Percentiles rank a stretch among this genome's conserved stretches.
phyloP scores from a whole-genome alignment of 2,329 filamentous ascomycete genomes.

The Apiospora malaysiana region DNA sequence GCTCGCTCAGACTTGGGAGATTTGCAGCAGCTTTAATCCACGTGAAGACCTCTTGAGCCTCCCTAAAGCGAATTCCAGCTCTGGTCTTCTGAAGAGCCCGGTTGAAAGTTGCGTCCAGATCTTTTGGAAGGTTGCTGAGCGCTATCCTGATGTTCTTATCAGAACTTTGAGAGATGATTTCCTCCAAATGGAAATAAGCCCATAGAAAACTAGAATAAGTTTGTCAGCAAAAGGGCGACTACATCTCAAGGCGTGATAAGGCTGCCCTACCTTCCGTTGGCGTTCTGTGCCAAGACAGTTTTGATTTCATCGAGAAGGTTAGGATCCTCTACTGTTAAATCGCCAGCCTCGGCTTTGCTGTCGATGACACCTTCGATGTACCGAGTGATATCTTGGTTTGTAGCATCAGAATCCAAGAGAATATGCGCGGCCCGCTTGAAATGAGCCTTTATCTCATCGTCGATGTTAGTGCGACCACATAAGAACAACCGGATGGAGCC shows the following conservation, averaged over 20 bases:
- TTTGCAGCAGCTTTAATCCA: neutral
- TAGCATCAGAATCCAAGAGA: neutral
- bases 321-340: neutral
- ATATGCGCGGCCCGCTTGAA: neutral
- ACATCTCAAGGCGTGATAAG: too few relatives aligned
- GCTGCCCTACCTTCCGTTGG: slow-evolving; percentile 7
- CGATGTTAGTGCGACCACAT: neutral
- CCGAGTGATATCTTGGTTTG: neutral
- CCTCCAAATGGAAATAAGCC: slow-evolving; percentile 17
- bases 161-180: neutral
- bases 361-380: neutral
- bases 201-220: neutral
- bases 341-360: neutral
- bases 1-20: neutral
- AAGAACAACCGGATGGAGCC: neutral
- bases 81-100: neutral
- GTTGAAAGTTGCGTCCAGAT: neutral
- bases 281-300: neutral
- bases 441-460: neutral
- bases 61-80: neutral
- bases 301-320: neutral
- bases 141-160: neutral
- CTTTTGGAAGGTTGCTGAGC: neutral
- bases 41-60: neutral
- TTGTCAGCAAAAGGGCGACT: neutral